phyloP scores from a whole-genome alignment of 108 stramenopile species.

The Conticribra guillardii region DNA sequence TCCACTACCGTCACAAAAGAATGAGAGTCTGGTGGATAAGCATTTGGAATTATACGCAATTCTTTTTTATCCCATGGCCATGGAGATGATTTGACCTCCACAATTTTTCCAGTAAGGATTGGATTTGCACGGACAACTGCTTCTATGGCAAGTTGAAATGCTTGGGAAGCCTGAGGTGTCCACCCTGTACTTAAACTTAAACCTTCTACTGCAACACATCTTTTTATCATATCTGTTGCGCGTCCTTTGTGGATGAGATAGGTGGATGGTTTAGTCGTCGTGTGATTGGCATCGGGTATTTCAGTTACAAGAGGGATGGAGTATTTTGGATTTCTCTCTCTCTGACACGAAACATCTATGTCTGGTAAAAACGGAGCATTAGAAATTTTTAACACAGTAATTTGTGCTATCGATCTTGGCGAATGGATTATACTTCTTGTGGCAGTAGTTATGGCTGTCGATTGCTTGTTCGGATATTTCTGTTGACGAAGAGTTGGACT shows the following conservation, averaged over 20 bases:
- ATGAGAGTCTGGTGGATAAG: conserved; percentile 40
- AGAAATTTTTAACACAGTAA: no score
- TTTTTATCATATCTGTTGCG: conserved; percentile 49
- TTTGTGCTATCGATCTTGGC: no score
- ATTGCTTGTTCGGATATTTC: no score
- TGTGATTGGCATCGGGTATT: conserved; percentile 4
- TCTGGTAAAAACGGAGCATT: no score
- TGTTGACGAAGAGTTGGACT: no score
- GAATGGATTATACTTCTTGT: no score
- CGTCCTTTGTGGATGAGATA: conserved; percentile 48
- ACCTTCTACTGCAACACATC: conserved; percentile 47
- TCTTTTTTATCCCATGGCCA: conserved; percentile 41
- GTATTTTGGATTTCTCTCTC: no score
- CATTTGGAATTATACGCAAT: conserved; percentile 34
- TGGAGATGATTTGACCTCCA: conserved; percentile 41
- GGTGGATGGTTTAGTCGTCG: neutral
- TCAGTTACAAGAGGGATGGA: neutral
- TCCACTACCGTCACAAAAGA: conserved; percentile 43
- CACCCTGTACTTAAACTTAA: conserved; percentile 40
- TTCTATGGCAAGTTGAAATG: conserved; percentile 44
- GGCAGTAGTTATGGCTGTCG: no score
- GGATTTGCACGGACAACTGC: conserved; percentile 51
- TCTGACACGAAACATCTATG: no score
- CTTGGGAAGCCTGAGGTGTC: conserved; percentile 42
- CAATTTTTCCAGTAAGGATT: conserved; percentile 50